Base-by-base conservation (phyloP, 345 rosid species). In the Pistacia vera region DNA sequence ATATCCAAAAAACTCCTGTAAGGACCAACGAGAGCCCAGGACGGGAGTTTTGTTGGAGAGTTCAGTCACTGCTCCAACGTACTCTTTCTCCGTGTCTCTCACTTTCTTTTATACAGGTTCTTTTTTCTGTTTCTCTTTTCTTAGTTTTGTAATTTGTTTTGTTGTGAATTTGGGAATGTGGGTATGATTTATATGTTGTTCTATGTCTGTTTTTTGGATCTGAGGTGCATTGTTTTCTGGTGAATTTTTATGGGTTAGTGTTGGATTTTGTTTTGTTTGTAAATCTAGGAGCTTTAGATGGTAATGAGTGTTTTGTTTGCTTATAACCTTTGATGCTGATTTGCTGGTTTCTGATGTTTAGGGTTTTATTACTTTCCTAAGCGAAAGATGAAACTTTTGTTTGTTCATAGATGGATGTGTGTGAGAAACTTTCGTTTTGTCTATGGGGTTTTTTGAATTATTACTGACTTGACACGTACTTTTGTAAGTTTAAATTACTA, bases 21-120 rank as follows among this genome's bases (percentile, higher is more conserved):
- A 38, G 56, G 73, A 73, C 63, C 71, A 68, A 59, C 54, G 75
- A 66, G 73, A 73, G 81, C 72, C 74, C 82, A 66, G 66, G 68
- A 60, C 74, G 36, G 59, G 72, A 60, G 63, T 68, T 77, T 75
- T 49, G 71, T 51, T 57, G 73, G 76, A 73, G 66, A 70, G 56
- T 72, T 44, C 46, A 46, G 61, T 70, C 62, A 38, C 80, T n/a
- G n/a, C n/a, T n/a, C n/a, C n/a, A n/a, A n/a, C n/a, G n/a, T n/a
- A n/a, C n/a, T n/a, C n/a, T n/a, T n/a, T n/a, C n/a, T n/a, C n/a
- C n/a, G n/a, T n/a, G n/a, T n/a, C n/a, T n/a, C n/a, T n/a, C n/a
- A n/a, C n/a, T n/a, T n/a, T n/a, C n/a, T n/a, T n/a, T n/a, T n/a
- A n/a, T n/a, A n/a, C n/a, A n/a, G n/a, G n/a, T n/a, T n/a, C n/a